phyloP scores from a whole-genome alignment of 352 stramenopile genomes.

The Globisporangium polare region DNA sequence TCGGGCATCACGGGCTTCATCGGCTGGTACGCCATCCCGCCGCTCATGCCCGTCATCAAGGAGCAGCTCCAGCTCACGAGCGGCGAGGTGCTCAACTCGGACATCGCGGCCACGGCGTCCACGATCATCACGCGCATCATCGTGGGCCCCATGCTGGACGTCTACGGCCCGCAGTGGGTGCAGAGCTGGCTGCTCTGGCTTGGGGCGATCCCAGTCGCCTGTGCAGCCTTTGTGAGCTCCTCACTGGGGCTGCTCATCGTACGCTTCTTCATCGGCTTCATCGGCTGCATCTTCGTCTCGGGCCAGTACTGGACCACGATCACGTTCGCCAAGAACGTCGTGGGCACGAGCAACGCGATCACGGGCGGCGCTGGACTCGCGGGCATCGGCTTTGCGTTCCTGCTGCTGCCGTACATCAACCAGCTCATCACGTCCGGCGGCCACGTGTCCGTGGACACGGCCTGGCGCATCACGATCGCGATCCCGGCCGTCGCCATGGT shows the following conservation, averaged over 20 bases:
- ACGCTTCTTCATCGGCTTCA: slow-evolving; percentile 94
- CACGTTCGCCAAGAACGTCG: slow-evolving; percentile 94
- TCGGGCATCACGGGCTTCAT: slow-evolving; percentile 93
- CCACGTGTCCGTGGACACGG: slow-evolving; percentile 66
- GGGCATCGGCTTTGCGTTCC: slow-evolving; percentile 88
- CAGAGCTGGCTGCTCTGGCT: slow-evolving; percentile 82
- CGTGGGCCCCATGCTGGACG: slow-evolving; percentile 91
- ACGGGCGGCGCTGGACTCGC: slow-evolving; percentile 91
- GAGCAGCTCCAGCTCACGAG: slow-evolving; percentile 80
- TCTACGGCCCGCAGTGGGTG: slow-evolving; percentile 83
- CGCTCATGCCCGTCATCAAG: slow-evolving; percentile 91
- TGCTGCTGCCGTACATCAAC: slow-evolving; percentile 89
- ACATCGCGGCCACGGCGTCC: slow-evolving; percentile 88
- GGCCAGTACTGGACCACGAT: slow-evolving; percentile 94
- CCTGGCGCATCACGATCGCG: slow-evolving; percentile 90
- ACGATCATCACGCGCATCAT: slow-evolving; percentile 93
- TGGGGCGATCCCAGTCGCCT: slow-evolving; percentile 83
- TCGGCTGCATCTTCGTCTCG: slow-evolving; percentile 93
- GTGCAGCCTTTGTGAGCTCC: slow-evolving; percentile 85
- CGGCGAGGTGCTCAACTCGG: slow-evolving; percentile 88
- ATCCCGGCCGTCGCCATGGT: slow-evolving; percentile 88
- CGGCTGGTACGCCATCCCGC: slow-evolving; percentile 94
- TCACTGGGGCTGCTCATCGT: slow-evolving; percentile 73
- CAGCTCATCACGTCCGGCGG: slow-evolving; percentile 64
- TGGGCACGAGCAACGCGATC: slow-evolving; percentile 92